Evolutionary conservation across 169 alveolate species (phyloP).

Genomic region (Plasmodium vivax): DNA sequence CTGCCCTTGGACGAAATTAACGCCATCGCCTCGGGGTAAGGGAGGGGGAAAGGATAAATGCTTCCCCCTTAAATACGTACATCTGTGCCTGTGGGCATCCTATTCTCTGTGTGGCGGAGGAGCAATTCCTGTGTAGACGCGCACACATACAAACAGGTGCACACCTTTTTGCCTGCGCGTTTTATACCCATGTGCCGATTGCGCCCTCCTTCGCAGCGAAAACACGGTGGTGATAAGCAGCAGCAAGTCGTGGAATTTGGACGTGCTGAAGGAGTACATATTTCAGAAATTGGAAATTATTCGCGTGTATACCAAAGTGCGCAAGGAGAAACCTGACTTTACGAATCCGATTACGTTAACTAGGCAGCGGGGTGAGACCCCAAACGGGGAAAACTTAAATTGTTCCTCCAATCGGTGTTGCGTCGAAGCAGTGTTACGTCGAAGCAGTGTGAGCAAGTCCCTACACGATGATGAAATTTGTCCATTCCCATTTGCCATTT

Average conservation of each 20-base stretch:
- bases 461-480: neutral
- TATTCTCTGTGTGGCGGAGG: neutral
- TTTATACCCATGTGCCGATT: neutral
- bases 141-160: neutral
- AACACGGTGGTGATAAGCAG: conserved; percentile 70
- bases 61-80: neutral
- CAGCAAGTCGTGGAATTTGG: conserved; percentile 79
- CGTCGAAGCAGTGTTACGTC: neutral
- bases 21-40: conserved; percentile 24
- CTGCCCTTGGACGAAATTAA: conserved; percentile 83
- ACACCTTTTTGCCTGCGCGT: neutral
- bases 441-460: neutral
- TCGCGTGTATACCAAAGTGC: conserved; percentile 96
- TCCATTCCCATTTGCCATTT: neutral
- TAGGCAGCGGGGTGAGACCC: conserved; percentile 82
- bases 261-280: conserved; percentile 78
- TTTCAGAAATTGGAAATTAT: conserved; percentile 78
- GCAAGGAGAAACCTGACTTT: conserved; percentile 96
- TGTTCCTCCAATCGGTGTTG: neutral
- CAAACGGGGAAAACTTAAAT: neutral
- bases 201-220: conserved; percentile 10
- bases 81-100: neutral
- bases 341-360: conserved; percentile 94
- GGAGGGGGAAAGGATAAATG: neutral
- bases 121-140: neutral